Evolutionary conservation across 495 filamentous ascomycete species (phyloP).

Genomic region (Thozetella sp.): DNA sequence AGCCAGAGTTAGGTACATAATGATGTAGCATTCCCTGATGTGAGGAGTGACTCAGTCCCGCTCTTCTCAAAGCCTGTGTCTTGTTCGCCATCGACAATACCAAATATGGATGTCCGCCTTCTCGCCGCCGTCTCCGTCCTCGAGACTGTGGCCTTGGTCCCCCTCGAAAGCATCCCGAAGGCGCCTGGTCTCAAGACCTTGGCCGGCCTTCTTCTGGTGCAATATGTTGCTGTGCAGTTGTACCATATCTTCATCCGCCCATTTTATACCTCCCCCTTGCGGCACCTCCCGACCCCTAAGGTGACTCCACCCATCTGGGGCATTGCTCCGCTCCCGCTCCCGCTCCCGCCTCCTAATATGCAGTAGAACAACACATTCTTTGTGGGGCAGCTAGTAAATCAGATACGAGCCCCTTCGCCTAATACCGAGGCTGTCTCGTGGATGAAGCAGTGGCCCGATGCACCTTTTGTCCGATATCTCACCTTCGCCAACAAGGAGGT

Average conservation of each 20-base stretch:
- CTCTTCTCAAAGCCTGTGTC: no score
- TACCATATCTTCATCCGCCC: constrained; percentile 23
- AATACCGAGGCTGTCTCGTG: constrained; percentile 13
- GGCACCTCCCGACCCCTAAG: constrained; percentile 26
- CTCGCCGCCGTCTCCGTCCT: constrained; percentile 8
- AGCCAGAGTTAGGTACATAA: no score
- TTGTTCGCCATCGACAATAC: no score
- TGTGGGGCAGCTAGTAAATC: neutral
- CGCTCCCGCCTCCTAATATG: neutral
- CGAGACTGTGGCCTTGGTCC: constrained; percentile 8
- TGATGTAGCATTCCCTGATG: no score
- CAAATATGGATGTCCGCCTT: neutral
- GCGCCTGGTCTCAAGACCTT: constrained; percentile 5
- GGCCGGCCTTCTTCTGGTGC: constrained; percentile 7
- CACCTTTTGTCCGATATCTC: constrained; percentile 37
- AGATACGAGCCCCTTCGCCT: neutral
- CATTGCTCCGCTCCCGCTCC: no score
- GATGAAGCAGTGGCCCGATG: constrained; percentile 28
- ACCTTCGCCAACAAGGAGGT: constrained; percentile 29
- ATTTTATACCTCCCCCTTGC: constrained; percentile 23
- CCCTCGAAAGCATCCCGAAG: neutral
- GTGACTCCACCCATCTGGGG: no score
- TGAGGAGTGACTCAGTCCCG: no score
- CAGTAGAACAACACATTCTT: neutral
- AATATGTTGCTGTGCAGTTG: constrained; percentile 15